phyloP scores from a whole-genome alignment of 1,284 basidiomycete genomes.

The Gastroboletus turbinatus region DNA sequence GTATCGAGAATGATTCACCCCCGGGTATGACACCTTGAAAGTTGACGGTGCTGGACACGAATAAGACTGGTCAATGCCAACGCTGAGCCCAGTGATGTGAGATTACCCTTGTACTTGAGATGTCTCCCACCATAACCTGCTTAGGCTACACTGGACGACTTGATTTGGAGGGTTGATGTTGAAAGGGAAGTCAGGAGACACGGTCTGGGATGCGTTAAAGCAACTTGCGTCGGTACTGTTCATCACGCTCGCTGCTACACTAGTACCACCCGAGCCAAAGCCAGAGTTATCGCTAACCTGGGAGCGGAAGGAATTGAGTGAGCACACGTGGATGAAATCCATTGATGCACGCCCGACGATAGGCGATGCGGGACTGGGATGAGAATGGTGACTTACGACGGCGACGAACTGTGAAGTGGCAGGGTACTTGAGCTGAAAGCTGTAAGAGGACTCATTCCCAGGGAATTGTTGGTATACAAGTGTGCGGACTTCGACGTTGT shows the following conservation, averaged over 20 bases:
- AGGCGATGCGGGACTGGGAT: neutral
- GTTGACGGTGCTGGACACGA: conserved; percentile 44
- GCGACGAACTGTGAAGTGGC: conserved; percentile 69
- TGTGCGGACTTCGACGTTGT: conserved; percentile 61
- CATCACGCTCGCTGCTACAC: conserved; percentile 55
- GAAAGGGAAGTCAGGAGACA: conserved; percentile 58
- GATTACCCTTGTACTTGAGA: conserved; percentile 54
- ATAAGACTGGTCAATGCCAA: neutral
- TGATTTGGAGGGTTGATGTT: conserved; percentile 58
- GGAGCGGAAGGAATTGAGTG: neutral
- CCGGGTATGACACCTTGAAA: conserved; percentile 78
- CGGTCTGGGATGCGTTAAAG: conserved; percentile 48
- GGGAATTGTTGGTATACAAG: conserved; percentile 58
- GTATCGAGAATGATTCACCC: conserved; percentile 69
- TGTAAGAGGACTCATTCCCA: conserved; percentile 40
- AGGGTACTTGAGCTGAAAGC: conserved; percentile 65
- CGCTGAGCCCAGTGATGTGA: neutral
- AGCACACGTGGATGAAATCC: neutral
- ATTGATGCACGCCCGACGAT: neutral
- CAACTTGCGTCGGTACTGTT: conserved; percentile 58
- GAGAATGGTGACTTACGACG: conserved; percentile 52
- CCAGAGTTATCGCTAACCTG: conserved; percentile 70
- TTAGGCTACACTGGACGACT: conserved; percentile 58
- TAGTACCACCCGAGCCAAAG: conserved; percentile 76
- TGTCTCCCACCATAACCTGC: conserved; percentile 63